A percentile compares a stretch with the other conserved stretches of the same genome.
These are phyloP conservation scores for Cadophora sp. DNA, from an alignment of 2,329 filamentous ascomycete species.

Conservation along the genomic window DNA sequence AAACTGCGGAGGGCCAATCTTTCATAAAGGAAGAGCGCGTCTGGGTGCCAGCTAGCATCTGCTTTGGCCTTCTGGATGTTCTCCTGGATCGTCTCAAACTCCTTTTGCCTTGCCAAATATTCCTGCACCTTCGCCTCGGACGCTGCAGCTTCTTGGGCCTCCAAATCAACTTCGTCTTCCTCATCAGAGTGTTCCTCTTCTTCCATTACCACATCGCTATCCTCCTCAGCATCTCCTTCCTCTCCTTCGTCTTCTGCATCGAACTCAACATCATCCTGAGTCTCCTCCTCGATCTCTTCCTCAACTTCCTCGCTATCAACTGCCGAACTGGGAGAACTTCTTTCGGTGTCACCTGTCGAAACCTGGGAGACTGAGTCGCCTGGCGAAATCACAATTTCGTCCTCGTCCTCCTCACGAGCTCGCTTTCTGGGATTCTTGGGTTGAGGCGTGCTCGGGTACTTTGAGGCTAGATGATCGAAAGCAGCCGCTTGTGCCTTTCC, in stretches of 20 bases:
- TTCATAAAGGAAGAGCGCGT: conserved; percentile 41
- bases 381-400: conserved; percentile 29
- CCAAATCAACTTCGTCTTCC: conserved; percentile 23
- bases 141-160: conserved; percentile 21
- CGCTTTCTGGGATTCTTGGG: conserved; percentile 40
- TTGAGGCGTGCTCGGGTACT: conserved; percentile 29
- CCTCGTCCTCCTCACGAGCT: conserved; percentile 34
- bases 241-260: conserved; percentile 19
- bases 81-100: conserved; percentile 35
- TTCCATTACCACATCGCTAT: conserved; percentile 25
- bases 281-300: conserved; percentile 14
- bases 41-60: conserved; percentile 40
- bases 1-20: conserved; percentile 42
- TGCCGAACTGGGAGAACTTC: conserved; percentile 14
- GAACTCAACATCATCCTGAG: conserved; percentile 20
- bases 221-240: conserved; percentile 21
- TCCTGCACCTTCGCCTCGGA: conserved; percentile 40
- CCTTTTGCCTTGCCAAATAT: conserved; percentile 41
- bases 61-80: conserved; percentile 37
- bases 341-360: conserved; percentile 1
- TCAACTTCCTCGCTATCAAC: conserved; percentile 12
- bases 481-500: conserved; percentile 28
- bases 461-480: conserved; percentile 26
- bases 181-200: conserved; percentile 13
- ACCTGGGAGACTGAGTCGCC: conserved; percentile 34